Base-by-base conservation (phyloP, 2,329 filamentous ascomycete species). In the Xylariaceae sp. region DNA sequence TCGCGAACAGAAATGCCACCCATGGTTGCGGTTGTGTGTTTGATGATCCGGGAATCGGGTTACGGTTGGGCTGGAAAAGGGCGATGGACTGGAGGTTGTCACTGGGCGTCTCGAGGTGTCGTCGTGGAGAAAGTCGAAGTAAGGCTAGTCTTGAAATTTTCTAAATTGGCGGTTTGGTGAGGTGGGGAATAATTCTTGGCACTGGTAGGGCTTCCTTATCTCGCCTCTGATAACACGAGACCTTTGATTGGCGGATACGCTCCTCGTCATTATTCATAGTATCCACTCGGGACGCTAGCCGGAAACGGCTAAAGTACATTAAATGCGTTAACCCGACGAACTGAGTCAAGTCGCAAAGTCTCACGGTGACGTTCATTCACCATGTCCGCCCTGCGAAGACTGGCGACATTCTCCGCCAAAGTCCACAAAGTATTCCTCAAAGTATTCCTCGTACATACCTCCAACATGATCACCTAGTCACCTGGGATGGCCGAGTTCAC, bases 1-100 rank as follows among this genome's bases (percentile, higher is more conserved):
- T 92, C 89, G 81, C 89, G 88, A 80, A 93, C 89, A 73, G 82
- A 85, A 77, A 90, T 83, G 79, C 88, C 89, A 76, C 81, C 80
- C 89, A 92, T 92, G 77, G 82, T 91, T 81, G 81, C 82, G 82
- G 82, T 60, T 57, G 44, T 60, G 73, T 71, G 63, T 52, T 59
- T 53, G 44, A 23, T 17, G 49, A 51, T 23, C 42, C 37, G 47
- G 44, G 18, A 48, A 5, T 30, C 39, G 44, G 42, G 15, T 50
- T 47, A 39, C 17, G 59, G 59, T 51, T 39, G 47, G 52, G 11
- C 35, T 50, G 47, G 44, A 18, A 23, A 37, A 48, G 56, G 35
- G 51, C 17, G 45, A 51, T 45, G 49, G 42, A 56, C 53, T 66
- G 52, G 55, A 42, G 54, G 52, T 50, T 60, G 51, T 62, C 53